Percentiles rank a stretch among this genome's conserved stretches.
Conservation (phyloP, 768 basidiomycete genomes). For the Lactifluus piperatus region DNA sequence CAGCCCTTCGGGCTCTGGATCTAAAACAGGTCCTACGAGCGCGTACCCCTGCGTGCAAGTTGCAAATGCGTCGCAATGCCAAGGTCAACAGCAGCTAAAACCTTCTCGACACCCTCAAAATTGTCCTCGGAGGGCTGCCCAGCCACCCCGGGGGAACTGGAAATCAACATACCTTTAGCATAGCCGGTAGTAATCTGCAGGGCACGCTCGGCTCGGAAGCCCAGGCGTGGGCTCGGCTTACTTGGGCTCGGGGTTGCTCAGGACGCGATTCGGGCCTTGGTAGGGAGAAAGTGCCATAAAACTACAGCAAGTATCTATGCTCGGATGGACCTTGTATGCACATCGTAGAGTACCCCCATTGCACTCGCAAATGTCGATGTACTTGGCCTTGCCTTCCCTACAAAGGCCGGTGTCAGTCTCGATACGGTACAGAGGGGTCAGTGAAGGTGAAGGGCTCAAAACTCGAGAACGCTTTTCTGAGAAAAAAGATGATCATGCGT, state of each 20-base stretch:
- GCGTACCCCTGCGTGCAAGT: constrained; percentile 47
- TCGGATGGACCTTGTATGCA: constrained; percentile 32
- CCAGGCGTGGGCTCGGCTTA: too few relatives aligned
- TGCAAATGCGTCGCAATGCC: constrained; percentile 33
- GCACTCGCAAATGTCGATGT: constrained; percentile 30
- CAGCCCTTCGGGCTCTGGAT: constrained; percentile 37
- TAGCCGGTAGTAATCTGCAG: too few relatives aligned
- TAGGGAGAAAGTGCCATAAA: too few relatives aligned
- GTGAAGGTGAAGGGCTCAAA: constrained; percentile 69
- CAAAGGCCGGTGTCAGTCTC: neutral
- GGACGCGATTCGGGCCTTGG: too few relatives aligned
- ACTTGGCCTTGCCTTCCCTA: constrained; percentile 30
- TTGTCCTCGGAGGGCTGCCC: constrained; percentile 22
- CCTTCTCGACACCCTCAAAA: constrained; percentile 51
- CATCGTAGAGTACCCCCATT: constrained; percentile 29
- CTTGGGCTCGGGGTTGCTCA: too few relatives aligned
- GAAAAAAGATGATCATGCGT: constrained; percentile 87
- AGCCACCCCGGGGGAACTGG: constrained; percentile 74
- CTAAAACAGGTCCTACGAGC: constrained; percentile 59
- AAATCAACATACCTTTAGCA: constrained; percentile 67
- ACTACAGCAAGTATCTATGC: too few relatives aligned
- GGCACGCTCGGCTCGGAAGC: too few relatives aligned
- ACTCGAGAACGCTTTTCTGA: constrained; percentile 74
- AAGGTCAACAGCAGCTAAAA: constrained; percentile 47
- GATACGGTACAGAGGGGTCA: constrained; percentile 21